phyloP scores from a whole-genome alignment of 768 basidiomycete species.

The Amanita muscaria region DNA sequence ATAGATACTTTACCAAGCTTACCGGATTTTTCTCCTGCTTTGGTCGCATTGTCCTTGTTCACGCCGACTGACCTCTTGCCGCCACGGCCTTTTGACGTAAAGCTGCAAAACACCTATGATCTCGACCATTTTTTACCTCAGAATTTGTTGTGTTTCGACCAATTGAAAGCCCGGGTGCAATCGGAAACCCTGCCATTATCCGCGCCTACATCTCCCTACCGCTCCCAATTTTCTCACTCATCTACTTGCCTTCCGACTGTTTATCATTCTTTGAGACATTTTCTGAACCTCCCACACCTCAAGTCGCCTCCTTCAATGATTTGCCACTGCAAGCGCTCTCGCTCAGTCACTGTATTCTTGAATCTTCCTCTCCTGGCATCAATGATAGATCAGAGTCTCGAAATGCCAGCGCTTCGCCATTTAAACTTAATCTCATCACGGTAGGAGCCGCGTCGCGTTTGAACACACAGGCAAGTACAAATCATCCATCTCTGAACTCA shows the following conservation, averaged over 20 bases:
- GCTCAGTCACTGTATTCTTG: constrained; percentile 19
- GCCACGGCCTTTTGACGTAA: constrained; percentile 50
- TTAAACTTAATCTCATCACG: no score
- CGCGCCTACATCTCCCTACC: constrained; percentile 8
- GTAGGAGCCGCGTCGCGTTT: no score
- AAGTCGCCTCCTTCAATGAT: constrained; percentile 7
- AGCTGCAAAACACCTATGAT: constrained; percentile 46
- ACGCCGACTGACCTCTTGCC: constrained; percentile 74
- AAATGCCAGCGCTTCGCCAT: no score
- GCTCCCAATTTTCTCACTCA: constrained; percentile 9
- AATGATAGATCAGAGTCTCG: constrained; percentile 21
- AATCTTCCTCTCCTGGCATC: constrained; percentile 19
- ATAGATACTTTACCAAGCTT: constrained; percentile 42
- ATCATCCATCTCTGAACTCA: no score
- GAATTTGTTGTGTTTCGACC: constrained; percentile 34
- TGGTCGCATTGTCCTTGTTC: constrained; percentile 59
- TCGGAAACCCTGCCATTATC: constrained; percentile 8
- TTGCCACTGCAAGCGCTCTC: not conserved
- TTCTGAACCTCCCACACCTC: constrained; percentile 29
- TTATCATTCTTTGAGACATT: constrained; percentile 45
- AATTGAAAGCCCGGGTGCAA: constrained; percentile 7
- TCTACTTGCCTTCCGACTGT: constrained; percentile 11
- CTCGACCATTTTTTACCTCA: constrained; percentile 36
- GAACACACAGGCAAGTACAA: no score
- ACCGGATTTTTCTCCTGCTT: constrained; percentile 68